phyloP scores from a whole-genome alignment of 257 asterid species.

The Ehretia macrophylla region DNA sequence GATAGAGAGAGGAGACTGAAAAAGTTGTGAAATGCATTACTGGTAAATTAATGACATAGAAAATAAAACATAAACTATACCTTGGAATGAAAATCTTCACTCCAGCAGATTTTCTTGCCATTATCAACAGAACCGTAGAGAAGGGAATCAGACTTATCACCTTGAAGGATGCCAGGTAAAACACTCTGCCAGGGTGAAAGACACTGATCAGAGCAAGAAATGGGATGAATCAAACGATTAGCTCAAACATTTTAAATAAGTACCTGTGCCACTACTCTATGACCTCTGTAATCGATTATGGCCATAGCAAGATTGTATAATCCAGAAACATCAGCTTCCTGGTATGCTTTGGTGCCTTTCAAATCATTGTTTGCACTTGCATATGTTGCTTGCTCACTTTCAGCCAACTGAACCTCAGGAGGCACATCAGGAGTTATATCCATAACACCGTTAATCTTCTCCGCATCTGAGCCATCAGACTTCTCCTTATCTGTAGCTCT shows the following conservation, averaged over 20 bases:
- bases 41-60: slow-evolving; percentile 5
- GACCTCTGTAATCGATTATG: slow-evolving; percentile 94
- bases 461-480: slow-evolving; percentile 28
- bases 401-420: slow-evolving; percentile 70
- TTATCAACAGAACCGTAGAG: slow-evolving; percentile 94
- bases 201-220: not conserved
- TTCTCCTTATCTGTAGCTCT: slow-evolving; percentile 23
- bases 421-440: slow-evolving; percentile 45
- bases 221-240: too few species aligned
- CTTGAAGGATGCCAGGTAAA: slow-evolving; percentile 96
- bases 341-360: slow-evolving; percentile 94
- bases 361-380: slow-evolving; percentile 97
- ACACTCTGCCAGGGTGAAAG: slow-evolving; percentile 55
- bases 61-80: slow-evolving; percentile 27
- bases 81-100: slow-evolving; percentile 86
- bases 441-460: slow-evolving; percentile 29
- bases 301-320: slow-evolving; percentile 95
- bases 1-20: too few species aligned
- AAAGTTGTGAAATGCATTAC: not conserved
- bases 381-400: slow-evolving; percentile 97
- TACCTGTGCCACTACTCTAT: slow-evolving; percentile 97
- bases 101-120: slow-evolving; percentile 95
- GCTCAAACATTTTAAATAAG: not conserved
- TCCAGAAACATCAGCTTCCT: slow-evolving; percentile 94
- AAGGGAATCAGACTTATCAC: slow-evolving; percentile 93